Evolutionary conservation across 495 filamentous ascomycete species (phyloP).

Genomic region (Daldinia bambusicola): DNA sequence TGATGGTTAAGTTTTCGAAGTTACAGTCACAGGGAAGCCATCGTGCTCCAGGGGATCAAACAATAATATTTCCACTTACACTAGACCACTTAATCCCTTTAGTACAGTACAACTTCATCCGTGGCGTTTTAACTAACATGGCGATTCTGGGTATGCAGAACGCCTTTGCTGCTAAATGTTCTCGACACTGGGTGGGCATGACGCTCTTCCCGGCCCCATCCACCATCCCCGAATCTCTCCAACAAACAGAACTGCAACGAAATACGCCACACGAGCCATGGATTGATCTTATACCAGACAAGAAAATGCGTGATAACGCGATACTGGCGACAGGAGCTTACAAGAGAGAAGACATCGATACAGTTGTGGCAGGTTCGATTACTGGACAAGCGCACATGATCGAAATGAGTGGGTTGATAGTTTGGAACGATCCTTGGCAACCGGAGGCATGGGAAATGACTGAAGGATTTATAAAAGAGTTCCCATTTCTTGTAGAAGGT

Average conservation of each 20-base stretch:
- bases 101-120: conserved; percentile 52
- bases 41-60: neutral
- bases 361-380: conserved; percentile 46
- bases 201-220: conserved; percentile 35
- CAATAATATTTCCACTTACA: conserved; percentile 43
- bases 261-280: conserved; percentile 60
- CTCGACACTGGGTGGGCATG: conserved; percentile 24
- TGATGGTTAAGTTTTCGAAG: conserved; percentile 2
- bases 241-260: conserved; percentile 59
- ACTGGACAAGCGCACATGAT: conserved; percentile 18
- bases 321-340: conserved; percentile 54
- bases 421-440: conserved; percentile 60
- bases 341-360: conserved; percentile 59
- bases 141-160: conserved; percentile 29
- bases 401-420: conserved; percentile 48
- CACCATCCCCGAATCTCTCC: conserved; percentile 54
- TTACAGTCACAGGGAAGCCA: neutral
- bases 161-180: conserved; percentile 33
- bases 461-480: conserved; percentile 54
- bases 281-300: conserved; percentile 65
- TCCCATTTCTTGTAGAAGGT: conserved; percentile 55
- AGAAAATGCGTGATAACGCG: conserved; percentile 62
- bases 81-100: conserved; percentile 49
- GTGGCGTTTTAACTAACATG: conserved; percentile 49
- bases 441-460: conserved; percentile 58